phyloP scores from a whole-genome alignment of 352 stramenopile species.

The Thalassiosira exigua region DNA sequence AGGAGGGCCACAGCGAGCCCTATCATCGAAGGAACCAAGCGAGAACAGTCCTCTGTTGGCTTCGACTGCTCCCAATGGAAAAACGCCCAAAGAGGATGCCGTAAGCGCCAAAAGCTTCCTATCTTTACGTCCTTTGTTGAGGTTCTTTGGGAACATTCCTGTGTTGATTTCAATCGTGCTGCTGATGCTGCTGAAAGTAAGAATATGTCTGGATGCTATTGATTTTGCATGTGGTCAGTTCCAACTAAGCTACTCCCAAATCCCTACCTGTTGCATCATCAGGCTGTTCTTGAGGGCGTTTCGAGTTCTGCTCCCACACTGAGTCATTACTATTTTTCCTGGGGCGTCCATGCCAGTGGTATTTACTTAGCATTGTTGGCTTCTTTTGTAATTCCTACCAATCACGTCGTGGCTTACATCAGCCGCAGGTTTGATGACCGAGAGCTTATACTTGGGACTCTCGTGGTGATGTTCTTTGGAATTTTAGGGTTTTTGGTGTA shows the following conservation, averaged over 20 bases:
- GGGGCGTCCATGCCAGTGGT: slow-evolving; percentile 87
- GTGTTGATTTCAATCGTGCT: slow-evolving; percentile 78
- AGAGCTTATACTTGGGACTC: slow-evolving; percentile 89
- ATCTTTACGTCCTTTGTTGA: background rate
- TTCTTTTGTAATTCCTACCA: slow-evolving; percentile 92
- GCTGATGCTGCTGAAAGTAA: slow-evolving; percentile 92
- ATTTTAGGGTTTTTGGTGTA: slow-evolving; percentile 90
- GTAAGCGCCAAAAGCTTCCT: too few species aligned
- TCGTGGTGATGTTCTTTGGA: slow-evolving; percentile 89
- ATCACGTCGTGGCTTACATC: slow-evolving; percentile 89
- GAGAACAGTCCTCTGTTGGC: too few species aligned
- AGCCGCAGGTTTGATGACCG: slow-evolving; percentile 91
- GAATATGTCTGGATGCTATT: too few species aligned
- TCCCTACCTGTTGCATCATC: too few species aligned
- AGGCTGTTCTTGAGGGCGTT: slow-evolving; percentile 90
- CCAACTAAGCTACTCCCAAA: too few species aligned
- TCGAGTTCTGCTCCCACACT: slow-evolving; percentile 89
- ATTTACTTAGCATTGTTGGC: slow-evolving; percentile 90
- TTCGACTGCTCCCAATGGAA: too few species aligned
- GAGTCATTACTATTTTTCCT: slow-evolving; percentile 90
- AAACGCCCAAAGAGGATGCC: too few species aligned
- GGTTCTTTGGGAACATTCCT: slow-evolving; percentile 60
- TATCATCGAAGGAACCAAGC: slow-evolving; percentile 30
- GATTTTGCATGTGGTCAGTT: too few species aligned
- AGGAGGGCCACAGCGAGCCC: slow-evolving; percentile 29